Evolutionary conservation across 768 basidiomycete species (phyloP).

Genomic region (Tubosaeta sp.): DNA sequence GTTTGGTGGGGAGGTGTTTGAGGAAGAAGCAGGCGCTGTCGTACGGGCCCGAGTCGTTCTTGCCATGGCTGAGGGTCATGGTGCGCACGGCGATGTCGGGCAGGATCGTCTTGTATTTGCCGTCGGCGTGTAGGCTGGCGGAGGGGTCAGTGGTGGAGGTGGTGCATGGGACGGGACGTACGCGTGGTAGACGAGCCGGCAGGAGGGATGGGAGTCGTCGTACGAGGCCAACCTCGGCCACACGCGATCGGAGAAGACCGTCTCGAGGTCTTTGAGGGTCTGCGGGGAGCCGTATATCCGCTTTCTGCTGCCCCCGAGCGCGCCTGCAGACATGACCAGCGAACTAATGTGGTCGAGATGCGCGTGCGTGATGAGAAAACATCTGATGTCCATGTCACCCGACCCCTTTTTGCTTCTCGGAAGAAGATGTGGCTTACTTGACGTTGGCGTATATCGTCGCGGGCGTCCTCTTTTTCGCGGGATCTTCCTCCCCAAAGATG

Average conservation of each 20-base stretch:
- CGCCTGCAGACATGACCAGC: constrained; percentile 80
- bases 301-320: constrained; percentile 57
- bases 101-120: constrained; percentile 48
- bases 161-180: constrained; percentile 33
- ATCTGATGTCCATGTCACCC: constrained; percentile 38
- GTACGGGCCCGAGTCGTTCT: constrained; percentile 52
- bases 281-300: constrained; percentile 57
- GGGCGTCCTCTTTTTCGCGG: constrained; percentile 17
- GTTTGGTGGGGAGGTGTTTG: constrained; percentile 52
- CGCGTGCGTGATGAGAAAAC: constrained; percentile 82
- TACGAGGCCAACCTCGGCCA: constrained; percentile 86
- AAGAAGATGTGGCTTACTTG: constrained; percentile 19
- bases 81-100: constrained; percentile 57
- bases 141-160: neutral
- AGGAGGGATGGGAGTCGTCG: constrained; percentile 55
- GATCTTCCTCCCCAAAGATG: constrained; percentile 41
- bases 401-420: neutral
- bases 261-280: constrained; percentile 65
- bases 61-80: constrained; percentile 74
- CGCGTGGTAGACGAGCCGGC: constrained; percentile 61
- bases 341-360: constrained; percentile 89
- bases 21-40: constrained; percentile 85
- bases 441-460: constrained; percentile 30
- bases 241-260: constrained; percentile 68
- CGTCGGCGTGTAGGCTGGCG: constrained; percentile 45